These are phyloP conservation scores for Pseudonitzschia multiseries DNA, from an alignment of 108 stramenopile species.

Conservation along the genomic window DNA sequence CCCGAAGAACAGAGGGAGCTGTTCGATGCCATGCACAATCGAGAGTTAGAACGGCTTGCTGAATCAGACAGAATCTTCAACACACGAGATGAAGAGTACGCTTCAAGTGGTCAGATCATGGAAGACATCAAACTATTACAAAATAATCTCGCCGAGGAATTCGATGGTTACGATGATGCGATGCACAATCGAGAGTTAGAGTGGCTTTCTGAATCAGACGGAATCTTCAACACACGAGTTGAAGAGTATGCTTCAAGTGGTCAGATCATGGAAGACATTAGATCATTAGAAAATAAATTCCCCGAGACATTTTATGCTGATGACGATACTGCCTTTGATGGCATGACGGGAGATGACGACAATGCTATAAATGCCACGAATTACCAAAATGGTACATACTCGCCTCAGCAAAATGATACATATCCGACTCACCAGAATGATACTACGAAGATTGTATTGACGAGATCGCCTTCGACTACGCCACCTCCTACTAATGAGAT, in stretches of 20 bases:
- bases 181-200: background rate
- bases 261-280: too few relatives aligned
- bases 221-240: too few relatives aligned
- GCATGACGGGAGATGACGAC: too few relatives aligned
- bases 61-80: background rate
- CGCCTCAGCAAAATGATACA: background rate
- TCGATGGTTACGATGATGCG: background rate
- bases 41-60: constrained; percentile 28
- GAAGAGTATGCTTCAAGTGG: too few relatives aligned
- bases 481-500: background rate
- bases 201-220: too few relatives aligned
- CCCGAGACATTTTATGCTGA: background rate
- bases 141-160: constrained; percentile 10
- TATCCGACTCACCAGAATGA: background rate
- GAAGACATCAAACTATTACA: background rate
- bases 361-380: too few relatives aligned
- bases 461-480: background rate
- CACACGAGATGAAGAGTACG: background rate
- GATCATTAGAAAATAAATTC: too few relatives aligned
- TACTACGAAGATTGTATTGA: background rate
- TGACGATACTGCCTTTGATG: background rate
- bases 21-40: constrained; percentile 28
- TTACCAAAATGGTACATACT: too few relatives aligned
- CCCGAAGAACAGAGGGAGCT: constrained; percentile 11
- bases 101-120: background rate